Percentiles rank a stretch among this genome's conserved stretches.
Conservation (phyloP, 1,284 basidiomycete species). For the Cryptococcus hybrid region DNA sequence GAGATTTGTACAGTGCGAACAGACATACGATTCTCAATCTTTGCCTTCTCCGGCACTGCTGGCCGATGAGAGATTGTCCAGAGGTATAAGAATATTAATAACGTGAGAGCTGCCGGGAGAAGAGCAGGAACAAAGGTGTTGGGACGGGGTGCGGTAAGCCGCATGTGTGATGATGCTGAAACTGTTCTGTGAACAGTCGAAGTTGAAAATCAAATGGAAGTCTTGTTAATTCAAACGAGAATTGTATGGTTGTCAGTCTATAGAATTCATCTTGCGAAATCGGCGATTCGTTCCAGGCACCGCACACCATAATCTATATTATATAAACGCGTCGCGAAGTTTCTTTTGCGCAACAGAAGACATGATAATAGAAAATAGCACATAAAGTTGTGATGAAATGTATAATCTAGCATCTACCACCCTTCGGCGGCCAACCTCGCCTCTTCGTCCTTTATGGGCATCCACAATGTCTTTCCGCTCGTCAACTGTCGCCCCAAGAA, state of each 20-base stretch:
- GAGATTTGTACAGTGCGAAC: neutral
- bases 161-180: neutral
- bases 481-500: neutral
- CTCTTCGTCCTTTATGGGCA: slow-evolving; percentile 21
- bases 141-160: slow-evolving; percentile 4
- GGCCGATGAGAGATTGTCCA: slow-evolving; percentile 8
- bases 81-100: slow-evolving; percentile 13
- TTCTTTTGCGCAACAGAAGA: no score
- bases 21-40: slow-evolving; percentile 15
- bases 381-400: no score
- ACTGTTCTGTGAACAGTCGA: no score
- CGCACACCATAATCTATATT: no score
- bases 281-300: no score
- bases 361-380: no score
- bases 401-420: no score
- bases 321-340: no score
- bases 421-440: slow-evolving; percentile 16
- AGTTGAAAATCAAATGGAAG: no score
- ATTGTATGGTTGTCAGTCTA: no score
- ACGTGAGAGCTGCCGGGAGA: slow-evolving; percentile 8
- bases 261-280: no score
- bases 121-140: slow-evolving; percentile 3
- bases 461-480: slow-evolving; percentile 17
- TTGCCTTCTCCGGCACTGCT: slow-evolving; percentile 7
- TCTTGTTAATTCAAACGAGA: no score